phyloP scores from a whole-genome alignment of 2,329 filamentous ascomycete genomes.

The Scleromitrula shiraiana region DNA sequence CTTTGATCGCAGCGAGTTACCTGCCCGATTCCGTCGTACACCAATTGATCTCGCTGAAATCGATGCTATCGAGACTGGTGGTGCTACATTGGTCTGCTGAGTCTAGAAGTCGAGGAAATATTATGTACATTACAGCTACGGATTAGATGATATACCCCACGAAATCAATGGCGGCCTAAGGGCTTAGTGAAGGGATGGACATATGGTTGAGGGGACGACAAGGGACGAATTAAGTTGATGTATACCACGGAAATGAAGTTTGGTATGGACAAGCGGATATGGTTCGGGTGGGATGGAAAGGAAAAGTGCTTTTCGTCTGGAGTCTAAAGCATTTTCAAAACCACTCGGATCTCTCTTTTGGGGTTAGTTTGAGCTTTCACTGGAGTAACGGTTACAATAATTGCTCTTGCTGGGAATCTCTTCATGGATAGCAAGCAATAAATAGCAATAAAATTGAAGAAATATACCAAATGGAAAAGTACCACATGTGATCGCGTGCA shows the following conservation, averaged over 20 bases:
- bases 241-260: neutral
- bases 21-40: constrained; percentile 69
- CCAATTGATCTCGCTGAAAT: constrained; percentile 78
- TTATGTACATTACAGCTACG: constrained; percentile 1
- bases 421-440: neutral
- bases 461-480: no score
- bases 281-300: neutral
- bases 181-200: neutral
- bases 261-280: neutral
- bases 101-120: neutral
- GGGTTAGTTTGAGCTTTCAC: neutral
- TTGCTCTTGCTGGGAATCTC: neutral
- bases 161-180: neutral
- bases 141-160: constrained; percentile 1
- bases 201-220: neutral
- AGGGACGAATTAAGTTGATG: neutral
- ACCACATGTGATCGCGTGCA: no score
- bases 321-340: neutral
- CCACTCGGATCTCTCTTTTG: neutral
- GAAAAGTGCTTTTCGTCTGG: constrained; percentile 6
- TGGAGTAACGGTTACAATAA: neutral
- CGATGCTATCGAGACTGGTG: constrained; percentile 89
- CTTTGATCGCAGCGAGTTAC: constrained; percentile 87
- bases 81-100: constrained; percentile 54
- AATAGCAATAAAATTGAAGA: neutral